Evolutionary conservation across 1,284 basidiomycete genomes (phyloP), one percentile per base, ranked within the genome.

Genomic region (Cryptococcus sp.): DNA sequence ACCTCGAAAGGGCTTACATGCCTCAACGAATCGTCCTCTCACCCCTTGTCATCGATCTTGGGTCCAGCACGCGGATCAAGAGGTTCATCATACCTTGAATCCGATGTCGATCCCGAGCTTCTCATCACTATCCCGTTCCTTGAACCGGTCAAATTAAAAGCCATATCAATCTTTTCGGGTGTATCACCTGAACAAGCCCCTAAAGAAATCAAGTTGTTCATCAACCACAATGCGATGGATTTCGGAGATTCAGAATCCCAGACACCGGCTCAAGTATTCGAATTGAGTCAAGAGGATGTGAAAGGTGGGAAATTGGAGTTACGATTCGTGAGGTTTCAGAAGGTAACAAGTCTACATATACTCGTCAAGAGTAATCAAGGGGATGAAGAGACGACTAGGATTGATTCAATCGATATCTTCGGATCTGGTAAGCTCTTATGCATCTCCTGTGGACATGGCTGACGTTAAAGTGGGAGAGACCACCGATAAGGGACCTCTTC

Each of bases 341-440:
- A 76, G 40, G 87, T 91, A 49, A 84, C 81, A 56, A 84, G 79
- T 53, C 67, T 90, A 46, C 65, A 89, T 85, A 83, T 91, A 45
- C 86, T 91, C 62, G 81, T 91, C 22, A 81, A 80, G 52, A 83
- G 83, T 22, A 91, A 91, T 65, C 85, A 88, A 58, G 85, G 82
- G 11, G 83, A 73, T 39, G 83, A 82, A 46, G 86, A 89, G 45
- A 81, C 83, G 60, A 90, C 88, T 16, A 79, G 85, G 40, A 86
- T 91, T 58, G 86, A 90, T 69, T 81, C 78, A 22, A 77, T 91
- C 48, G 88, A 91, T 67, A 67, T 90, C 13, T 80, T 85, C 47
- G 88, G 88, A 41, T 10, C 39, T 7, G 39, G 39, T 41, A 19
- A 19, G 39, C 39, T 34, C n/a, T 34, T 16, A 34, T 34, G 32